Percentiles rank a stretch among this genome's conserved stretches.
These are phyloP conservation scores for Cucumis melo DNA, from an alignment of 306 rosid species.

Conservation along the genomic window DNA sequence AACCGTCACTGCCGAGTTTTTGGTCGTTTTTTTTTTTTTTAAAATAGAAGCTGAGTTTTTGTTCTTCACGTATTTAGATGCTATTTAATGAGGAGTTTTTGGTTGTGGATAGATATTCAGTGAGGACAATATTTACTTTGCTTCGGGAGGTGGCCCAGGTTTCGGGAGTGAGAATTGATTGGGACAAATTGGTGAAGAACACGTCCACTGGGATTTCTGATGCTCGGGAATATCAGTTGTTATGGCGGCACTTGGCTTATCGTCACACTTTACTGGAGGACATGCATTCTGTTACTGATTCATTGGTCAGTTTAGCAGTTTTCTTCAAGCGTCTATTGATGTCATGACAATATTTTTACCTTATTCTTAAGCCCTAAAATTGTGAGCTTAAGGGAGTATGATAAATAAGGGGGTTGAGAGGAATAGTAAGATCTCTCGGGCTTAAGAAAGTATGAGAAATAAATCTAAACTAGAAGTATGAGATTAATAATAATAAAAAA, in stretches of 20 bases:
- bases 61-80: neutral
- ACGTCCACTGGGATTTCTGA: slow-evolving; percentile 64
- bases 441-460: neutral
- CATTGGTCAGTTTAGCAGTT: slow-evolving; percentile 33
- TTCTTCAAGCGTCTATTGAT: neutral
- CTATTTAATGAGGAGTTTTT: neutral
- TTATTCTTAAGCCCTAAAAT: neutral
- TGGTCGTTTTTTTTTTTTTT: neutral
- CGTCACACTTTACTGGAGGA: slow-evolving; percentile 25
- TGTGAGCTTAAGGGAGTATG: neutral
- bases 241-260: slow-evolving; percentile 89
- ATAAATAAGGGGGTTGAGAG: too few relatives aligned
- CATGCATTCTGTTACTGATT: slow-evolving; percentile 24
- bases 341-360: neutral
- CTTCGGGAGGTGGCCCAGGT: slow-evolving; percentile 52
- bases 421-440: too few relatives aligned
- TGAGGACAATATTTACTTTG: slow-evolving; percentile 37
- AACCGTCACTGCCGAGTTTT: neutral
- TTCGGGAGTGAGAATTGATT: slow-evolving; percentile 38
- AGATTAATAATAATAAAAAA: too few relatives aligned
- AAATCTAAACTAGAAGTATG: neutral
- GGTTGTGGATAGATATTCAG: slow-evolving; percentile 31
- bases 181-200: slow-evolving; percentile 53
- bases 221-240: slow-evolving; percentile 75
- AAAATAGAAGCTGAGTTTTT: too few relatives aligned